Conservation (phyloP, 2,329 filamentous ascomycete species). For the Botrytis tulipae region DNA sequence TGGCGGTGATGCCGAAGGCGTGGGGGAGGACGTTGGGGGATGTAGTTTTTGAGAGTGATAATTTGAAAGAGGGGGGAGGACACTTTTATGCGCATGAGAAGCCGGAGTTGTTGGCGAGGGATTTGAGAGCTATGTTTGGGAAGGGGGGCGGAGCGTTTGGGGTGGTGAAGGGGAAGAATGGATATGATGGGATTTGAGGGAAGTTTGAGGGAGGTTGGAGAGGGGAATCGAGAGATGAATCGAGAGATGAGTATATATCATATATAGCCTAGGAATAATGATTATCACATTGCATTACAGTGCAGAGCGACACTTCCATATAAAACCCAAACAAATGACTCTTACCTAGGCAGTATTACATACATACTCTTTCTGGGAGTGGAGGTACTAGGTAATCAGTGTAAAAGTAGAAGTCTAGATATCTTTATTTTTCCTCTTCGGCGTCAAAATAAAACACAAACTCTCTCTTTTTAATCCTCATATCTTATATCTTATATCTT, state of each 20-base stretch:
- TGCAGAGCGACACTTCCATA: neutral
- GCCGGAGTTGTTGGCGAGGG: conserved; percentile 51
- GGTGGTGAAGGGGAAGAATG: conserved; percentile 33
- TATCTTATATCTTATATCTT: too few relatives aligned
- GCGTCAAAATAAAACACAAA: too few relatives aligned
- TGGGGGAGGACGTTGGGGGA: conserved; percentile 60
- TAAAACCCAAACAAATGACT: neutral
- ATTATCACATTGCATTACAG: neutral
- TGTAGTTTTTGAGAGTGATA: conserved; percentile 54
- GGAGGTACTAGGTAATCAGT: neutral
- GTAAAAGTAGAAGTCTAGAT: neutral
- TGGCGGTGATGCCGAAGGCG: conserved; percentile 51
- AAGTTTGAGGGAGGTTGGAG: neutral
- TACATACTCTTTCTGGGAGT: too few relatives aligned
- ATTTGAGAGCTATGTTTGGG: conserved; percentile 59
- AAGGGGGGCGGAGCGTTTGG: conserved; percentile 47
- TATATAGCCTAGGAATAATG: neutral
- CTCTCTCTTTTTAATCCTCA: too few relatives aligned
- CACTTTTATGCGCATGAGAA: conserved; percentile 62
- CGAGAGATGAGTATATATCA: neutral
- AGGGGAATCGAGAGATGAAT: too few relatives aligned
- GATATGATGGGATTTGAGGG: conserved; percentile 28
- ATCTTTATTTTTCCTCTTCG: too few relatives aligned
- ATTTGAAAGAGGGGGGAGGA: conserved; percentile 39
- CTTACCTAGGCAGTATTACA: neutral